Percentiles rank a stretch among this genome's conserved stretches.
phyloP scores from a whole-genome alignment of 2,329 filamentous ascomycete genomes.

The Pezicula neosporulosa region DNA sequence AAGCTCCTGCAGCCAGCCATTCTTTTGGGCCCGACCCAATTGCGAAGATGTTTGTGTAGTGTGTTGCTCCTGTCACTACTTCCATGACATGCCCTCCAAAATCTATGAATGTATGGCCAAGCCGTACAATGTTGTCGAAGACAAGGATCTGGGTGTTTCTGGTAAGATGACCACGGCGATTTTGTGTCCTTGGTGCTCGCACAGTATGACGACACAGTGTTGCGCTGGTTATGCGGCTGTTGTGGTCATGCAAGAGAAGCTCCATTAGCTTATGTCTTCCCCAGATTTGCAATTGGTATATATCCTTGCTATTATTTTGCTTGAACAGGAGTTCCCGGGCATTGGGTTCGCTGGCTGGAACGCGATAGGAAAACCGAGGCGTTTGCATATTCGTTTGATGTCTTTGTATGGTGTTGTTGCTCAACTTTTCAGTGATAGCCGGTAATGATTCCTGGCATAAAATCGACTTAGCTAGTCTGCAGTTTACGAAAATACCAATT shows the following conservation, averaged over 20 bases:
- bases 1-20: neutral
- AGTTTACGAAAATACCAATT: too few species aligned
- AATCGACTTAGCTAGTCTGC: too few species aligned
- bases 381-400: too few species aligned
- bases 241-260: constrained; percentile 61
- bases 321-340: too few species aligned
- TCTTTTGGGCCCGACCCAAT: constrained; percentile 26
- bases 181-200: constrained; percentile 68
- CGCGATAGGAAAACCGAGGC: too few species aligned
- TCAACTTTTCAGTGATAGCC: too few species aligned
- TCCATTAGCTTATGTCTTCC: constrained; percentile 36
- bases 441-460: too few species aligned
- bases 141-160: constrained; percentile 47
- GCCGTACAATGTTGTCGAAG: constrained; percentile 51
- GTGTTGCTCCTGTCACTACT: constrained; percentile 61
- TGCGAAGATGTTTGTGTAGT: constrained; percentile 62
- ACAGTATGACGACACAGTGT: constrained; percentile 66
- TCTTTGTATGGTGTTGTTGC: too few species aligned
- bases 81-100: constrained; percentile 62
- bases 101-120: constrained; percentile 63
- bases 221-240: constrained; percentile 67
- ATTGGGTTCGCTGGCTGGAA: too few species aligned
- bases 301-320: too few species aligned
- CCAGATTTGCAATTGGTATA: too few species aligned
- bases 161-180: constrained; percentile 58